Base-by-base conservation (phyloP, 1,284 basidiomycete species). In the Ganoderma multipileum region DNA sequence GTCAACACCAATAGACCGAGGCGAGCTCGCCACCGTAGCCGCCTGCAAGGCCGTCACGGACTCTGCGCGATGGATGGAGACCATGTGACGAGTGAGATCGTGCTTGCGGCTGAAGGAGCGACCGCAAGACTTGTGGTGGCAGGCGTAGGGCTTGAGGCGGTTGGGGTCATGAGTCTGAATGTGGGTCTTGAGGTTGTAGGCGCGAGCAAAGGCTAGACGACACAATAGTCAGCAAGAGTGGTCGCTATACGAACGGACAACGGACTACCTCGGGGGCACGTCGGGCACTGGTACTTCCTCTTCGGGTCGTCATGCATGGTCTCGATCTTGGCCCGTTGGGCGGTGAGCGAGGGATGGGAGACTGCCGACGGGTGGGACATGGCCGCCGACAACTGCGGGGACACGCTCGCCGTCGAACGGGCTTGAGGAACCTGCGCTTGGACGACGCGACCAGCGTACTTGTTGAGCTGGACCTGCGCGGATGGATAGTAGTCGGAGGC, bases 91-190 rank as follows among this genome's bases (percentile, higher is more conserved):
- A 44, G 92, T 92, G 5, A 96, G 81, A 77, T 96, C 95, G 75
- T 96, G 95, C 82, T 96, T 96, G 75, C 95, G 90, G 74, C 92
- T 94, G 80, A 96, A 96, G 3, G 93, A 92, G 64, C 95, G 90
- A 14, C 91, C 92, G 74, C 95, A 96, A 14, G 88, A 87, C 60
- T 87, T 85, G 79, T 95, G 92, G 54, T 91, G 91, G 78, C 95
- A 96, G 41, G 91, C 86, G 76, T 93, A 93, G 1, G 94, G 94
- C 82, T 96, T 96, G 60, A 91, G 83, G 65, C 95, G 86, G 79
- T 94, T 91, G 23, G 95, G 94, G 76, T 96, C 94, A 79, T 96
- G 95, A 2, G 95, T 96, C 6, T 91, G 91, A 84, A 95, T 89
- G 79, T 96, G 95, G 0, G 95, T 96, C 83, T 96, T 96, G 67